A percentile compares a stretch with the other conserved stretches of the same genome.
These are phyloP conservation scores for Fusarium subglutinans DNA, from an alignment of 2,329 filamentous ascomycete genomes.

Conservation along the genomic window DNA sequence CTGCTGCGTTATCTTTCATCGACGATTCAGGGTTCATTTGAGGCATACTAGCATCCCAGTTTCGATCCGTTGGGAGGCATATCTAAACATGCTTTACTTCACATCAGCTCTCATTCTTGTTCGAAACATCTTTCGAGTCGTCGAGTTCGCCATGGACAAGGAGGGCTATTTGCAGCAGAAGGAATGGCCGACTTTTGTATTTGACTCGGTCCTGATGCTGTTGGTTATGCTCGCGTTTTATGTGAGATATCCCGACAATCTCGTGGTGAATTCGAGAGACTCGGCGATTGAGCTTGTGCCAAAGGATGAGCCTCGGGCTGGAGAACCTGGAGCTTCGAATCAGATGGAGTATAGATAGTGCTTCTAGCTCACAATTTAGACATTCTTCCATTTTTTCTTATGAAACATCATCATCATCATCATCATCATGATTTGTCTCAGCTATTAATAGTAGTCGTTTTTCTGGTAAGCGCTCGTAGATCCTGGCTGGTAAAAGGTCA, in stretches of 20 bases:
- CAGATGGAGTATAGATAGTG: not conserved
- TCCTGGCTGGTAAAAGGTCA: not conserved
- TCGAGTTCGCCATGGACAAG: slow-evolving; percentile 22
- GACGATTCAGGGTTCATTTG: not conserved
- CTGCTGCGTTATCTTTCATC: slow-evolving; percentile 10
- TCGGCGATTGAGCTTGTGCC: not conserved
- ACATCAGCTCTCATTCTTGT: slow-evolving; percentile 6
- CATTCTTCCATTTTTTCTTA: not conserved
- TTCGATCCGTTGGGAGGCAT: not conserved
- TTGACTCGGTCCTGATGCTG: slow-evolving; percentile 23
- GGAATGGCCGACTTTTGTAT: slow-evolving; percentile 26
- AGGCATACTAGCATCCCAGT: accelerated
- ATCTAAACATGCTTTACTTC: slow-evolving; percentile 17
- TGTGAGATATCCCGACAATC: slow-evolving; percentile 10
- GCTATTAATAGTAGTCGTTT: accelerated
- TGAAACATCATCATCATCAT: accelerated
- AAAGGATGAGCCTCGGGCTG: accelerated
- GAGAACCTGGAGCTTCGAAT: not conserved
- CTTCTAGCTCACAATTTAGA: not conserved
- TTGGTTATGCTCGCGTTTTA: slow-evolving; percentile 22
- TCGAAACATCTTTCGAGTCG: slow-evolving; percentile 16
- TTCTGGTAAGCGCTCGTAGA: not conserved
- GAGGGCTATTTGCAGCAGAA: slow-evolving; percentile 22
- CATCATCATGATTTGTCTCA: no score
- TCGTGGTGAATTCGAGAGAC: not conserved